A percentile compares a stretch with the other conserved stretches of the same genome.
Evolutionary conservation across 495 filamentous ascomycete genomes (phyloP).

Genomic region (Aspergillus bridgeri): DNA sequence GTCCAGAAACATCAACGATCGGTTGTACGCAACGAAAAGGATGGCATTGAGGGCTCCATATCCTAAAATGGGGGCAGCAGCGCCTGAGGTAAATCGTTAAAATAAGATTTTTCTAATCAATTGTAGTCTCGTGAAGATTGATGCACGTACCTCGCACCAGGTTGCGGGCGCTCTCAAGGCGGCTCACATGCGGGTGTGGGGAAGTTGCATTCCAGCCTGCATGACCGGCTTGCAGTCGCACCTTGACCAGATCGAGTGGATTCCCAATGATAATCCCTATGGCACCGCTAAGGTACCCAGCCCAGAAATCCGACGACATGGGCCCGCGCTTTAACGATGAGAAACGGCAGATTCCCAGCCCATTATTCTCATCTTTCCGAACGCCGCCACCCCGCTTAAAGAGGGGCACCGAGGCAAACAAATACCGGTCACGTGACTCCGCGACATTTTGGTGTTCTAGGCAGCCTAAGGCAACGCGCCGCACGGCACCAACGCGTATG

Average conservation of each 20-base stretch:
- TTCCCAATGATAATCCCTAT: conserved; percentile 83
- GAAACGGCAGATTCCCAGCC: neutral
- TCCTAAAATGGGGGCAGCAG: conserved; percentile 76
- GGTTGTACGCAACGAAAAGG: conserved; percentile 83
- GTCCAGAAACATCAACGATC: conserved; percentile 58
- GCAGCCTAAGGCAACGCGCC: conserved; percentile 16
- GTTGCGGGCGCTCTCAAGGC: conserved; percentile 43
- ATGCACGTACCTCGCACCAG: conserved; percentile 44
- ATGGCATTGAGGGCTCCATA: conserved; percentile 88
- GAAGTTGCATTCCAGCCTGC: conserved; percentile 22
- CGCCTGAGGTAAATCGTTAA: conserved; percentile 42
- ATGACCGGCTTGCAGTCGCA: conserved; percentile 66
- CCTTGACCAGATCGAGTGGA: conserved; percentile 83
- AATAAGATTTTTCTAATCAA: neutral
- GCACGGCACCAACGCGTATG: conserved; percentile 27
- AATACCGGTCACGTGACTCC: conserved; percentile 29
- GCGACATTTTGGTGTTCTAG: conserved; percentile 38
- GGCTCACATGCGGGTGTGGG: conserved; percentile 23
- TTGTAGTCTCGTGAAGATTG: neutral
- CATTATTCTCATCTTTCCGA: neutral
- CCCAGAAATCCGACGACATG: conserved; percentile 86
- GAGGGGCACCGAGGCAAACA: neutral
- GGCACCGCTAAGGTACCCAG: conserved; percentile 79
- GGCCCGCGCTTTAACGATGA: neutral
- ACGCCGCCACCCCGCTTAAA: neutral